Conservation (phyloP, 1,284 basidiomycete species). For the Trametes pubescens region DNA sequence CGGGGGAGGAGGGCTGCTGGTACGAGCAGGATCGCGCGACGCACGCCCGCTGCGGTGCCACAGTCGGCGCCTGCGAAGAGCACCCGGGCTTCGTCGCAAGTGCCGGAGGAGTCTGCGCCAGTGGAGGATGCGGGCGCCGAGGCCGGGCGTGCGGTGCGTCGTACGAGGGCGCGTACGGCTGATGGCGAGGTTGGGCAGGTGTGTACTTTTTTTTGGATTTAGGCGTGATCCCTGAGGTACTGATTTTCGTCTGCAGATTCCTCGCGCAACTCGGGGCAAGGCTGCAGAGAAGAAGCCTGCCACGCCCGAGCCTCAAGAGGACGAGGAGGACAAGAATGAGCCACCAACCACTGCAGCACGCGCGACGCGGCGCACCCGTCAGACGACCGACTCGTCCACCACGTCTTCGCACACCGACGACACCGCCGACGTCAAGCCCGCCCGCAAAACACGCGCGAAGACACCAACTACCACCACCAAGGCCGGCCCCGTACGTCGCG, state of each 20-base stretch:
- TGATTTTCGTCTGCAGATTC: not conserved
- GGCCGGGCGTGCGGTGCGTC: slow-evolving; percentile 12
- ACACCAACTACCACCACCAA: slow-evolving; percentile 33
- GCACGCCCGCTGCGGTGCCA: slow-evolving; percentile 31
- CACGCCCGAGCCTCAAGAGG: slow-evolving; percentile 24
- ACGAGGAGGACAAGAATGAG: slow-evolving; percentile 22
- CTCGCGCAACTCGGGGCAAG: slow-evolving; percentile 22
- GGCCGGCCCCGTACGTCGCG: slow-evolving; percentile 27
- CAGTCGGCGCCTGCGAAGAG: slow-evolving; percentile 27
- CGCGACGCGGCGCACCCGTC: slow-evolving; percentile 23
- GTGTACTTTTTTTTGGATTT: no score
- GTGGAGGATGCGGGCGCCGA: not conserved
- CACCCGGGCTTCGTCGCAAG: slow-evolving; percentile 24
- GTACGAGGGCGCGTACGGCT: slow-evolving; percentile 31
- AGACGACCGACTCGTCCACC: slow-evolving; percentile 27
- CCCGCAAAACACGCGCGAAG: slow-evolving; percentile 34
- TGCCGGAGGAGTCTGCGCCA: slow-evolving; percentile 6
- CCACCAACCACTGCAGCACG: slow-evolving; percentile 10
- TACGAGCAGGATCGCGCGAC: slow-evolving; percentile 22
- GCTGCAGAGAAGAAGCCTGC: slow-evolving; percentile 17
- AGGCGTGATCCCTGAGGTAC: no score
- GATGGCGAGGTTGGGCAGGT: slow-evolving; percentile 31
- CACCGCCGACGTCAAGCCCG: slow-evolving; percentile 28
- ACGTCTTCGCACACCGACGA: slow-evolving; percentile 21
- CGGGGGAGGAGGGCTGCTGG: slow-evolving; percentile 27